Base-by-base conservation (phyloP, 2,329 filamentous ascomycete species). In the Boeremia exigua region DNA sequence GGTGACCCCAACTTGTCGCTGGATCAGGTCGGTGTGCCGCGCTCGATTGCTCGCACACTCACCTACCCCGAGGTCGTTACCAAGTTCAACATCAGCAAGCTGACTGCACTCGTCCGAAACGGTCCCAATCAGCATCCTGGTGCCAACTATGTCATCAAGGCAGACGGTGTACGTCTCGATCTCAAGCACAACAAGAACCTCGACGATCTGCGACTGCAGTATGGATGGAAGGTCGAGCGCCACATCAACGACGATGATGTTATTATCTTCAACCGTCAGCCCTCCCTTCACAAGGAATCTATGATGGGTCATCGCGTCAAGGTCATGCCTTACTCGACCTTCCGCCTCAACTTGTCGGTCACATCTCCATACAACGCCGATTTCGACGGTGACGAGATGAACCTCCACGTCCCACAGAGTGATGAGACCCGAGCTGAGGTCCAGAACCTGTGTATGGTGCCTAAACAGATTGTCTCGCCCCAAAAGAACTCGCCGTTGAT, bases 351-450 rank as follows among this genome's bases (percentile, higher is more conserved):
- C 72, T 78, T 99, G 66, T 99, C 95, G 0, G 95, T 99, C 71
- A 99, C 96, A 0, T 96, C 93, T 27, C 95, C 95, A 0, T 99
- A 99, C 83, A 99, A 99, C 80, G 95, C 95, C 68, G 95, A 99
- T 90, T 99, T 99, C 79, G 95, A 99, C 73, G 95, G 95, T 79
- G 95, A 99, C 76, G 95, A 99, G 79, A 99, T 99, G 95, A 99
- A 99, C 75, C 86, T 99, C 80, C 95, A 99, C 84, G 96, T 99
- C 48, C 96, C 95, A 4, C 95, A 99, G 73, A 95, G 91, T 33
- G 93, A 99, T 73, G 96, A 99, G 77, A 96, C 96, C 30, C 90
- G 95, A 58, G 92, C 96, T 40, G 95, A 99, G 77, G 87, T 99
- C 66, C 91, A 88, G 76, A 89, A 98, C 74, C 85, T 99, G 12